Percentiles rank a stretch among this genome's conserved stretches.
phyloP scores from a whole-genome alignment of 169 alveolate species.

The Babesia bovis region DNA sequence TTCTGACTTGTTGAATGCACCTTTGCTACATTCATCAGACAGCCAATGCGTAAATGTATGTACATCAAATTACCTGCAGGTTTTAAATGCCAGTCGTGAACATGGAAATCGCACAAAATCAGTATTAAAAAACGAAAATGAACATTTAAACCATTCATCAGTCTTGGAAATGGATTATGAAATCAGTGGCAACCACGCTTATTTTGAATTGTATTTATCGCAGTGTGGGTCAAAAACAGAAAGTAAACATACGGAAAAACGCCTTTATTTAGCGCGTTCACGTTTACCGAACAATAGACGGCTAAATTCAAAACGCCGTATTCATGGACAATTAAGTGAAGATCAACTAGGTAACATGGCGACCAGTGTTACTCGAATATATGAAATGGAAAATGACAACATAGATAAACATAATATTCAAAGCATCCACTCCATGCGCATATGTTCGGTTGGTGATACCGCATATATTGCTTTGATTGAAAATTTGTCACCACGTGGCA shows the following conservation, averaged over 20 bases:
- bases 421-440: not conserved
- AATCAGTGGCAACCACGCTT: constrained; percentile 10
- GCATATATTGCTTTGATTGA: not conserved
- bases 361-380: too few species aligned
- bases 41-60: too few species aligned
- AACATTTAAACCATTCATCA: not conserved
- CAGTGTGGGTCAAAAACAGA: not conserved
- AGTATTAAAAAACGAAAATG: not conserved
- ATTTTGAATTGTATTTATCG: not conserved
- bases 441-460: not conserved
- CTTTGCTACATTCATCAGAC: too few species aligned
- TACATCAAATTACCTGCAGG: too few species aligned
- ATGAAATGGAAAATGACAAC: too few species aligned
- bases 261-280: not conserved
- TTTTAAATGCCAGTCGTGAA: too few species aligned
- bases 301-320: not conserved
- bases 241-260: not conserved
- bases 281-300: constrained; percentile 2
- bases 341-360: not conserved
- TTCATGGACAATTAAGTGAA: not conserved
- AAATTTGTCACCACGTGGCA: not conserved
- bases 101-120: not conserved
- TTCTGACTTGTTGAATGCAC: too few species aligned
- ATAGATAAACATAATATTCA: not conserved
- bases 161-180: not conserved